Evolutionary conservation across 495 filamentous ascomycete species (phyloP).

Genomic region (Lophiostoma macrostomum): DNA sequence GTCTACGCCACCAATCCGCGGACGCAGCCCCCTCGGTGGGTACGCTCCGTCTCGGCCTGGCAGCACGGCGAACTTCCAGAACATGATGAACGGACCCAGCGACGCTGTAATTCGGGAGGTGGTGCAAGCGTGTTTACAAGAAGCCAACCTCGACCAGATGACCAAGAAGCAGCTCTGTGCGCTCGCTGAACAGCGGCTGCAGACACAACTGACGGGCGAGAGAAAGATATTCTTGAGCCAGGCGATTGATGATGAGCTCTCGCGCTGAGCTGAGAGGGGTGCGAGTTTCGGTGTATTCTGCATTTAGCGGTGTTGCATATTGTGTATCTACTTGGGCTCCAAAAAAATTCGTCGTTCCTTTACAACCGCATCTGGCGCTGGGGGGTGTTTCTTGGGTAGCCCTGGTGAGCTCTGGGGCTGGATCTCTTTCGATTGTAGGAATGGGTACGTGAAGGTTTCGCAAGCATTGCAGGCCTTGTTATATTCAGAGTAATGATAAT

Average conservation of each 20-base stretch:
- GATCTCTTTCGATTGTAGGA: no score
- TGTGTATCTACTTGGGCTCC: constrained; percentile 1
- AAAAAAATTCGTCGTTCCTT: constrained; percentile 4
- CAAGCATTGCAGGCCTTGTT: background rate
- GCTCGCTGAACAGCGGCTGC: constrained; percentile 85
- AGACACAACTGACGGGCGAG: constrained; percentile 80
- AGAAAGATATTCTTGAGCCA: constrained; percentile 80
- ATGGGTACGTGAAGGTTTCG: background rate
- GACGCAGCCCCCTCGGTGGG: constrained; percentile 38
- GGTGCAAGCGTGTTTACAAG: constrained; percentile 75
- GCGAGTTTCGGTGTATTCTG: background rate
- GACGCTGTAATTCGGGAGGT: constrained; percentile 72
- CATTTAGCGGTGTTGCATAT: constrained; percentile 21
- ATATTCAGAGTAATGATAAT: constrained; percentile 20
- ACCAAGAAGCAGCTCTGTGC: constrained; percentile 94
- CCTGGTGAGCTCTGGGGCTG: background rate
- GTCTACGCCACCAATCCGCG: constrained; percentile 48
- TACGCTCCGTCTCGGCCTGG: constrained; percentile 55
- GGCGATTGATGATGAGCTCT: constrained; percentile 88
- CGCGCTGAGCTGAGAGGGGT: constrained; percentile 62
- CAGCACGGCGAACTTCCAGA: constrained; percentile 76
- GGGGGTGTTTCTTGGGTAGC: background rate
- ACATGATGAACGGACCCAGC: constrained; percentile 58
- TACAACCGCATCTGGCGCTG: background rate
- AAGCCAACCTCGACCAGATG: constrained; percentile 90